Percentiles rank a stretch among this genome's conserved stretches.
Conservation (phyloP, 129 eudicot species). For the Flaveria robusta region DNA sequence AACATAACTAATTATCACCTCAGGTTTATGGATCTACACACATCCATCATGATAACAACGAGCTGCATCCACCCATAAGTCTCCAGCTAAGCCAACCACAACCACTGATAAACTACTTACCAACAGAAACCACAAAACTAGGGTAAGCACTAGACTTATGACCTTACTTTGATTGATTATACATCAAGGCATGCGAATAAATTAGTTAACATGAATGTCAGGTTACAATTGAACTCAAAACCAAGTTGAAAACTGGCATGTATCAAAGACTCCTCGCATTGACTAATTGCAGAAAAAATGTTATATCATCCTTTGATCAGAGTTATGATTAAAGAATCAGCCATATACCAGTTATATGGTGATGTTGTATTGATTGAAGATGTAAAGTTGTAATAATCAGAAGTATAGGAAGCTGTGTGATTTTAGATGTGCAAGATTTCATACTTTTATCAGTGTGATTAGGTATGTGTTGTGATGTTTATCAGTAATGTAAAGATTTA, state of each 20-base stretch:
- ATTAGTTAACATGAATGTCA: slow-evolving; percentile 12
- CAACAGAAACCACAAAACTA: slow-evolving; percentile 47
- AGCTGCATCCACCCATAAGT: slow-evolving; percentile 48
- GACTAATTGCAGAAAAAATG: slow-evolving; percentile 12
- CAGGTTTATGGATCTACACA: slow-evolving; percentile 55
- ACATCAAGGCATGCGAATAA: neutral
- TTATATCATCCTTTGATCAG: neutral
- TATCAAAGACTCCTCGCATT: slow-evolving; percentile 12
- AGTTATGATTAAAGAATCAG: too few species aligned
- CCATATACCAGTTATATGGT: neutral
- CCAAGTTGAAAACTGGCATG: slow-evolving; percentile 30
- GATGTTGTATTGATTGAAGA: slow-evolving; percentile 12
- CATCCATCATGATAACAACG: slow-evolving; percentile 33
- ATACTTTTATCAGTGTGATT: neutral
- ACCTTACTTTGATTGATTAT: slow-evolving; percentile 5
- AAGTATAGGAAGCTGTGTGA: slow-evolving; percentile 19
- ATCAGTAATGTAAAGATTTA: slow-evolving; percentile 11
- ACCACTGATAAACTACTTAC: slow-evolving; percentile 42
- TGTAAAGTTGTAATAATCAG: slow-evolving; percentile 33
- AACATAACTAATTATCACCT: slow-evolving; percentile 21
- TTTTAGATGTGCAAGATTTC: slow-evolving; percentile 6
- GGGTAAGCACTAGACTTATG: slow-evolving; percentile 46
- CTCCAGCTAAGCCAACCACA: slow-evolving; percentile 78
- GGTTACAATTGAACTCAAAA: slow-evolving; percentile 54
- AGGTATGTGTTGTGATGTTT: slow-evolving; percentile 25